Conservation (phyloP, 257 asterid genomes). For the Gentiana macrophylla region DNA sequence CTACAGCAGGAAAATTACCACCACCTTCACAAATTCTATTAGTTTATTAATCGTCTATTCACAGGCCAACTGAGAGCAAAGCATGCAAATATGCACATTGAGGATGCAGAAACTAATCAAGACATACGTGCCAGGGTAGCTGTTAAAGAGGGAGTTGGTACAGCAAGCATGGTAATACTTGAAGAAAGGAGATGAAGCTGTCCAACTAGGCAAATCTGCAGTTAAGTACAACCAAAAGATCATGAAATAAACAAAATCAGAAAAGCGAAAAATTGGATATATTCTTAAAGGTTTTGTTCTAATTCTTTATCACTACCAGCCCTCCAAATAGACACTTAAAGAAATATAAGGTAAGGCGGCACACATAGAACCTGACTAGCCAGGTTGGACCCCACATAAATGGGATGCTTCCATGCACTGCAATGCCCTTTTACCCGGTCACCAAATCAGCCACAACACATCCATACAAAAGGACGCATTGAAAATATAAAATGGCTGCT, state of each 20-base stretch:
- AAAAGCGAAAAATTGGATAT: too few species aligned
- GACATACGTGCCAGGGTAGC: slow-evolving; percentile 94
- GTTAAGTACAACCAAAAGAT: too few species aligned
- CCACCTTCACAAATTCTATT: slow-evolving; percentile 63
- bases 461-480: too few species aligned
- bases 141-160: slow-evolving; percentile 92
- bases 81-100: slow-evolving; percentile 3
- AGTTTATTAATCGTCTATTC: neutral
- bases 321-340: neutral
- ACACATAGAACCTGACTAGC: too few species aligned
- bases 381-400: too few species aligned
- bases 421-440: neutral
- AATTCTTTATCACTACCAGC: neutral
- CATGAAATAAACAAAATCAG: too few species aligned
- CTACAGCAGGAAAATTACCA: slow-evolving; percentile 94
- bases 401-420: too few species aligned
- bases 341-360: too few species aligned
- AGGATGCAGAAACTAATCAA: neutral
- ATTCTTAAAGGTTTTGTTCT: too few species aligned
- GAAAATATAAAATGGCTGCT: neutral
- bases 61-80: too few species aligned
- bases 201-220: slow-evolving; percentile 81
- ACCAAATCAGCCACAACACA: neutral
- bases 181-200: slow-evolving; percentile 98
- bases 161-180: slow-evolving; percentile 90